Base-by-base conservation (phyloP, 1,284 basidiomycete species). In the Marasmius oreades region DNA sequence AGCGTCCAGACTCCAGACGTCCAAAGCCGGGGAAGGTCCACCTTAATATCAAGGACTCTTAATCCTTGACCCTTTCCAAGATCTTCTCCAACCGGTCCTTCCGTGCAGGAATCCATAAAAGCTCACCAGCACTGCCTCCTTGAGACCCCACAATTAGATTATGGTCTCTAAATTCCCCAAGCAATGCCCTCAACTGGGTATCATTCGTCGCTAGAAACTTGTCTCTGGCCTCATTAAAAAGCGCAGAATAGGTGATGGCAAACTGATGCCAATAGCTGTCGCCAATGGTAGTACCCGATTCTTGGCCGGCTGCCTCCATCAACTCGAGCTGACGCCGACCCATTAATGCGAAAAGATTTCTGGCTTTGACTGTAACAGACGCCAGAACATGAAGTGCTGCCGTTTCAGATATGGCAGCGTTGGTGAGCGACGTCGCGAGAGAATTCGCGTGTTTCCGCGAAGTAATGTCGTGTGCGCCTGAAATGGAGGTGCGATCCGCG, bases 91-190 rank as follows among this genome's bases (percentile, higher is more conserved):
- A 65, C 62, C 85, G 76, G 62, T 91, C 88, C 67, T 86, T 86
- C 57, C 88, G 77, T 61, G 95, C 67, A 0, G 91, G 91, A 63
- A 95, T 88, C 93, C 92, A 95, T 39, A 93, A 73, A 66, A 82
- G 71, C 65, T 90, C 85, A 18, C 79, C 77, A 24, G 73, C 79
- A 59, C 68, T 73, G 62, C 70, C 69, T 51, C 72, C 70, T 62
- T 74, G 72, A 23, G 66, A 72, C 18, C 78, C 76, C 16, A 91
- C 75, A 14, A 97, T 84, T 63, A 97, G 69, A 1, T 85, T 85
- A 65, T 98, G 95, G 69, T 98, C 95, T 64, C 82, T 82, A 70
- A 95, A 97, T 72, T 98, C 95, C 23, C 86, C 86, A 51, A 97
- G 73, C 31, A 95, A 74, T 7, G 92, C 84, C 31, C 89, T 80